Conservation (phyloP, 208 protist species). For the Leishmania braziliensis region DNA sequence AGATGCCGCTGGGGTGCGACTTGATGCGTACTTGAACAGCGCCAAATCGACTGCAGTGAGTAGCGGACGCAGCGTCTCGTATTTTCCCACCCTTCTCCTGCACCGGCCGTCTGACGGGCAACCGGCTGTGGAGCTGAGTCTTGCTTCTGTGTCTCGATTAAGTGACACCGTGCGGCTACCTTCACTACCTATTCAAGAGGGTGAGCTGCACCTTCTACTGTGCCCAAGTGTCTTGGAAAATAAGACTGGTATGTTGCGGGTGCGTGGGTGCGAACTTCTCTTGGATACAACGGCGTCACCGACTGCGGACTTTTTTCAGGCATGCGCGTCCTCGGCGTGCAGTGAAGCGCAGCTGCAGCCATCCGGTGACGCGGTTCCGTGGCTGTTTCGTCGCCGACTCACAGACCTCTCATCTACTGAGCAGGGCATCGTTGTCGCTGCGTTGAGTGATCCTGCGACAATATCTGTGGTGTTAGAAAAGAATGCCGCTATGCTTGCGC, state of each 20-base stretch:
- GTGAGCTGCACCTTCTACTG: slow-evolving; percentile 44
- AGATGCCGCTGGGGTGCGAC: background rate
- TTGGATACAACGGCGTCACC: slow-evolving; percentile 45
- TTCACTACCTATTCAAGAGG: slow-evolving; percentile 44
- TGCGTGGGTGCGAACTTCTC: slow-evolving; percentile 31
- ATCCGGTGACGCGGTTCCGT: slow-evolving; percentile 1
- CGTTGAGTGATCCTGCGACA: slow-evolving; percentile 8
- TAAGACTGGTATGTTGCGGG: background rate
- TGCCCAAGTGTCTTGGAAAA: background rate
- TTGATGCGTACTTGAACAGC: slow-evolving; percentile 32
- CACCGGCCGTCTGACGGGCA: slow-evolving; percentile 45
- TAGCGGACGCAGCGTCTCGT: slow-evolving; percentile 13
- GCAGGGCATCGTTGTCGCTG: slow-evolving; percentile 13
- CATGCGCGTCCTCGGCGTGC: slow-evolving; percentile 9
- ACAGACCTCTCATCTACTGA: slow-evolving; percentile 11
- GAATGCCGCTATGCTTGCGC: slow-evolving; percentile 47
- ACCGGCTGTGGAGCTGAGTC: slow-evolving; percentile 23
- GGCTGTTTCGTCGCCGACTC: slow-evolving; percentile 13
- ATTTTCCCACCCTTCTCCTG: slow-evolving; percentile 36
- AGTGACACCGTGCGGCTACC: slow-evolving; percentile 36
- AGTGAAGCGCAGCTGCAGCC: slow-evolving; percentile 11
- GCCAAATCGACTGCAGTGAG: slow-evolving; percentile 11
- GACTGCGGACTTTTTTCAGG: slow-evolving; percentile 24
- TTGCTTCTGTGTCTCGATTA: background rate
- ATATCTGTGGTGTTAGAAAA: slow-evolving; percentile 40